A percentile compares a stretch with the other conserved stretches of the same genome.
Conservation (phyloP, 169 alveolate genomes). For the Plasmodium ovale region DNA sequence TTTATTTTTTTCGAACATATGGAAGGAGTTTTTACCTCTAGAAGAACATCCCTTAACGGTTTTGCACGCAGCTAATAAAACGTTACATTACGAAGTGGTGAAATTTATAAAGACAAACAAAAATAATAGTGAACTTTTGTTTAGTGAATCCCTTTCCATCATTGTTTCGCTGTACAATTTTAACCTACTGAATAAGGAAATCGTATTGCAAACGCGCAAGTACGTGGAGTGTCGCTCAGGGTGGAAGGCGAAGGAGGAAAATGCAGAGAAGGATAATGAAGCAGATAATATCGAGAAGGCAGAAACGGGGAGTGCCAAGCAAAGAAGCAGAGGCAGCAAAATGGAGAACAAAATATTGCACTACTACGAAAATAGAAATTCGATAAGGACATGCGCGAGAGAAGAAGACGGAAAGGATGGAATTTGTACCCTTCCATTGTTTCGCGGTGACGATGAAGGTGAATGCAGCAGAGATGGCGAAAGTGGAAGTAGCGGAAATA, state of each 20-base stretch:
- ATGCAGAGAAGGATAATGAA: background rate
- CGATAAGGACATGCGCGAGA: background rate
- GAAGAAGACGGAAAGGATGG: background rate
- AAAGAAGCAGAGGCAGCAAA: background rate
- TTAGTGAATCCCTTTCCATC: conserved; percentile 33
- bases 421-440: too few relatives aligned
- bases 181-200: conserved; percentile 65
- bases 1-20: conserved; percentile 66
- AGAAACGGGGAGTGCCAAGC: background rate
- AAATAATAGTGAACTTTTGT: conserved; percentile 12
- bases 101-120: conserved; percentile 25
- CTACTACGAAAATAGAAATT: conserved; percentile 42
- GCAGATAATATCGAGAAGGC: background rate
- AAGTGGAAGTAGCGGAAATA: background rate
- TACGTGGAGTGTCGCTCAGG: background rate
- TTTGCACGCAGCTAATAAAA: conserved; percentile 62
- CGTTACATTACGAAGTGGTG: conserved; percentile 48
- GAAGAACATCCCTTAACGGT: conserved; percentile 73
- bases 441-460: background rate
- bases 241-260: background rate
- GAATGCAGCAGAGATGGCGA: background rate
- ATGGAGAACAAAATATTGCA: conserved; percentile 24
- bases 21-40: conserved; percentile 51
- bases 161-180: conserved; percentile 64
- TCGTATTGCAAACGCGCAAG: conserved; percentile 32